Evolutionary conservation across 768 basidiomycete species (phyloP).

Genomic region (Dendrothele bispora): DNA sequence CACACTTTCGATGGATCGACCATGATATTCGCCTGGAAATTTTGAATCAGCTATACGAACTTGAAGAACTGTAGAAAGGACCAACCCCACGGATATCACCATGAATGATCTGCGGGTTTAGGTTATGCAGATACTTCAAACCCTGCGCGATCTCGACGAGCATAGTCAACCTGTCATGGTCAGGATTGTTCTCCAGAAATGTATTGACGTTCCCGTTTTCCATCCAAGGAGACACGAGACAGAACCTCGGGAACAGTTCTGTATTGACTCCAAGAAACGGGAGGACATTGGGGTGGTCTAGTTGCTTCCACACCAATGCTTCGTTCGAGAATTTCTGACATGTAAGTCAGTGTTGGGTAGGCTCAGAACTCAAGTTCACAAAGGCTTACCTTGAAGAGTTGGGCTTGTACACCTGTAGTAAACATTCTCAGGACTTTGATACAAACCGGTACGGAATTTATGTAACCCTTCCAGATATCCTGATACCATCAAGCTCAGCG

Average conservation of each 20-base stretch:
- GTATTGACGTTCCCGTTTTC: slow-evolving; percentile 13
- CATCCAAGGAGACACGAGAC: slow-evolving; percentile 24
- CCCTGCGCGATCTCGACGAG: slow-evolving; percentile 35
- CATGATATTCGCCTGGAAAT: slow-evolving; percentile 17
- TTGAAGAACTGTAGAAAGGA: background rate
- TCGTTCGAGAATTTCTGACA: slow-evolving; percentile 17
- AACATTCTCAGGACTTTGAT: slow-evolving; percentile 5
- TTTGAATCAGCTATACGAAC: background rate
- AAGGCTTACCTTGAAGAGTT: background rate
- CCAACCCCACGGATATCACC: slow-evolving; percentile 26
- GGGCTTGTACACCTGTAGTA: background rate
- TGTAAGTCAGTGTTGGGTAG: background rate
- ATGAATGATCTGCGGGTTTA: slow-evolving; percentile 14
- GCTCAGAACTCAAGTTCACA: too few relatives aligned
- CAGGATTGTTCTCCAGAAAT: slow-evolving; percentile 5
- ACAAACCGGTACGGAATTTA: background rate
- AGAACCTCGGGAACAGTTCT: slow-evolving; percentile 14
- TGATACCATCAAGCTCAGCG: background rate
- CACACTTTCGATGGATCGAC: slow-evolving; percentile 10
- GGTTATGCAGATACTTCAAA: slow-evolving; percentile 32
- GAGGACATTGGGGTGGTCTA: slow-evolving; percentile 18
- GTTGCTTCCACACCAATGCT: slow-evolving; percentile 19
- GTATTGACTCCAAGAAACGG: slow-evolving; percentile 19
- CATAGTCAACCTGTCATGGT: slow-evolving; percentile 9
- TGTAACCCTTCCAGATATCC: slow-evolving; percentile 4